Conservation (phyloP, 2,329 filamentous ascomycete genomes). For the Mollisiaceae sp. region DNA sequence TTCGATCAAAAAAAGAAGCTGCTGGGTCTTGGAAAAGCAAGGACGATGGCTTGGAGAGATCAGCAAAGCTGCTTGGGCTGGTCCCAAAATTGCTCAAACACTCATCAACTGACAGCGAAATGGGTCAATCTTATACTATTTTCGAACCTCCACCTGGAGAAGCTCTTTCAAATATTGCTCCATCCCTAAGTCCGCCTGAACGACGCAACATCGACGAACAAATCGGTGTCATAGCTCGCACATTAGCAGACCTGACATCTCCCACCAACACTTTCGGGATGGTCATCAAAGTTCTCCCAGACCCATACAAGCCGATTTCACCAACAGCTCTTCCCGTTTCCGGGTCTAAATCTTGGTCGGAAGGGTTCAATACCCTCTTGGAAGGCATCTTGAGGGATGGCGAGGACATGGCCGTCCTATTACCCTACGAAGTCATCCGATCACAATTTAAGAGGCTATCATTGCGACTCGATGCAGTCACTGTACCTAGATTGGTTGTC, state of each 20-base stretch:
- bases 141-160: slow-evolving; percentile 34
- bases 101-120: slow-evolving; percentile 39
- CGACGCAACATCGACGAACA: slow-evolving; percentile 37
- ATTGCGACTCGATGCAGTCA: slow-evolving; percentile 58
- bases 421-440: slow-evolving; percentile 62
- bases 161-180: slow-evolving; percentile 36
- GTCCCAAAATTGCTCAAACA: slow-evolving; percentile 42
- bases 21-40: slow-evolving; percentile 11
- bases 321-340: slow-evolving; percentile 16
- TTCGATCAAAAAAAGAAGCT: slow-evolving; percentile 13
- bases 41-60: neutral
- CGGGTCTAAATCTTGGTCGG: slow-evolving; percentile 55
- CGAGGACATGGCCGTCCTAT: slow-evolving; percentile 62
- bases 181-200: slow-evolving; percentile 36
- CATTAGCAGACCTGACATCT: slow-evolving; percentile 38
- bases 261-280: slow-evolving; percentile 39
- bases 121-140: slow-evolving; percentile 42
- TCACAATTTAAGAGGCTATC: slow-evolving; percentile 55
- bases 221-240: slow-evolving; percentile 37
- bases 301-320: slow-evolving; percentile 23
- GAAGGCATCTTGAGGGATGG: slow-evolving; percentile 63
- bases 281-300: slow-evolving; percentile 35
- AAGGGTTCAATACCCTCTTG: slow-evolving; percentile 61
- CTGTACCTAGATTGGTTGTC: slow-evolving; percentile 57
- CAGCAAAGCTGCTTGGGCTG: slow-evolving; percentile 22